These are phyloP conservation scores for Podospora comata DNA, from an alignment of 495 filamentous ascomycete species.

Conservation along the genomic window DNA sequence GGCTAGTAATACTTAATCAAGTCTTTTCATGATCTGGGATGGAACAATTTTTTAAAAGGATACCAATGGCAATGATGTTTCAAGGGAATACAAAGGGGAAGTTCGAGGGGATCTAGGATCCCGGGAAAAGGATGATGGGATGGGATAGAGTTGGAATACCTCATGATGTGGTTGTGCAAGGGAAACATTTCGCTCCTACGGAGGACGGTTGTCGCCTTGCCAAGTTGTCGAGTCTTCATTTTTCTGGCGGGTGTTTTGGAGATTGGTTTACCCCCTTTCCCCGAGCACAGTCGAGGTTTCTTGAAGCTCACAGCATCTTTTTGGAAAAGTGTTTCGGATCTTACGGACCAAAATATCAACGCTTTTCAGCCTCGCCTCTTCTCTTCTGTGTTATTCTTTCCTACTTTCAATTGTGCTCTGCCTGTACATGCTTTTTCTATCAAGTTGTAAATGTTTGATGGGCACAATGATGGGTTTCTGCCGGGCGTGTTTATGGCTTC, in stretches of 20 bases:
- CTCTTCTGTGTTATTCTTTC: constrained; percentile 10
- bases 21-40: constrained; percentile 7
- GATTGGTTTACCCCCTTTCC: not conserved
- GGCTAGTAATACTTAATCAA: constrained; percentile 10
- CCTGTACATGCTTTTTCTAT: constrained; percentile 1
- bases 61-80: not conserved
- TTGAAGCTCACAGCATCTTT: constrained; percentile 6
- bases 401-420: constrained; percentile 13
- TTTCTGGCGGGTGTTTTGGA: constrained; percentile 14
- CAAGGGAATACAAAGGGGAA: not conserved
- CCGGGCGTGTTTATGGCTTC: not conserved
- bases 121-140: not conserved
- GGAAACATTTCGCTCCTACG: constrained; percentile 3
- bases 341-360: constrained; percentile 15
- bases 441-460: not conserved
- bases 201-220: constrained; percentile 2
- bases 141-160: constrained; percentile 1
- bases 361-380: constrained; percentile 12
- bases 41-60: not conserved
- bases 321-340: constrained; percentile 14
- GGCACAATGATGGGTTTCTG: not conserved
- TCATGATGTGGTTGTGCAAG: constrained; percentile 3
- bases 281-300: not conserved
- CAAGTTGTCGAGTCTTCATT: constrained; percentile 7
- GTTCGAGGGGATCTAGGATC: not conserved